Evolutionary conservation across 148 eudicot genomes (phyloP).

Genomic region (Fagopyrum esculentum): DNA sequence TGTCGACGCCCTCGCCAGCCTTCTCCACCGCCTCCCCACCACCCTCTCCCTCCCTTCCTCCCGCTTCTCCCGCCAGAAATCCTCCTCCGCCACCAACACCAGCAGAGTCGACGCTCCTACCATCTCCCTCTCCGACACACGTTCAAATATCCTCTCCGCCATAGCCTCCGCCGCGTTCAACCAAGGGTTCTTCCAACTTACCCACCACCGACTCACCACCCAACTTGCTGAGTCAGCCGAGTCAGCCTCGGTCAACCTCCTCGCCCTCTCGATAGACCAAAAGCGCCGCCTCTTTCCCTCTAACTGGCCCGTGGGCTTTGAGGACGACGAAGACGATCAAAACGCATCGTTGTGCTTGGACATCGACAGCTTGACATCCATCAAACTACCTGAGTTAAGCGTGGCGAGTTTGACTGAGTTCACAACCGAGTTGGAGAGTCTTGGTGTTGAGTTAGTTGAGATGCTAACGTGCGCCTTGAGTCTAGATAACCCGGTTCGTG

Average conservation of each 20-base stretch:
- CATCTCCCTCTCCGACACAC: slow-evolving; percentile 29
- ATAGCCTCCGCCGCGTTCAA: slow-evolving; percentile 25
- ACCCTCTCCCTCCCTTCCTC: slow-evolving; percentile 57
- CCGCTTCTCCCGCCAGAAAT: slow-evolving; percentile 35
- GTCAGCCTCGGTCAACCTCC: slow-evolving; percentile 40
- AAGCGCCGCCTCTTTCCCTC: slow-evolving; percentile 33
- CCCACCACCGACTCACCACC: slow-evolving; percentile 34
- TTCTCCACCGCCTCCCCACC: slow-evolving; percentile 76
- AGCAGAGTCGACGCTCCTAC: slow-evolving; percentile 16
- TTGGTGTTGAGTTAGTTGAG: slow-evolving; percentile 50
- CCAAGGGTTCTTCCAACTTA: slow-evolving; percentile 69
- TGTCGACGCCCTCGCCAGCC: slow-evolving; percentile 33
- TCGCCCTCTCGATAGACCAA: slow-evolving; percentile 28
- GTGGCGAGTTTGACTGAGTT: slow-evolving; percentile 38
- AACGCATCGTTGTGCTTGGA: slow-evolving; percentile 49
- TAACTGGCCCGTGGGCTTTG: slow-evolving; percentile 60
- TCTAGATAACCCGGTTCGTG: slow-evolving; percentile 27
- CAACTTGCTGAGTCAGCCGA: slow-evolving; percentile 53
- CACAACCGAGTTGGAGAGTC: slow-evolving; percentile 44
- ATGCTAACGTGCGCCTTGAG: slow-evolving; percentile 35
- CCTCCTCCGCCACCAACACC: slow-evolving; percentile 26
- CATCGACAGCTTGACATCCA: slow-evolving; percentile 19
- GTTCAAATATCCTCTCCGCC: slow-evolving; percentile 15
- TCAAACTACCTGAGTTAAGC: slow-evolving; percentile 22
- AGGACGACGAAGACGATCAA: slow-evolving; percentile 24